Percentiles rank a stretch among this genome's conserved stretches.
phyloP scores from a whole-genome alignment of 805 yeast species.

The Ogataea nonfermentans region DNA sequence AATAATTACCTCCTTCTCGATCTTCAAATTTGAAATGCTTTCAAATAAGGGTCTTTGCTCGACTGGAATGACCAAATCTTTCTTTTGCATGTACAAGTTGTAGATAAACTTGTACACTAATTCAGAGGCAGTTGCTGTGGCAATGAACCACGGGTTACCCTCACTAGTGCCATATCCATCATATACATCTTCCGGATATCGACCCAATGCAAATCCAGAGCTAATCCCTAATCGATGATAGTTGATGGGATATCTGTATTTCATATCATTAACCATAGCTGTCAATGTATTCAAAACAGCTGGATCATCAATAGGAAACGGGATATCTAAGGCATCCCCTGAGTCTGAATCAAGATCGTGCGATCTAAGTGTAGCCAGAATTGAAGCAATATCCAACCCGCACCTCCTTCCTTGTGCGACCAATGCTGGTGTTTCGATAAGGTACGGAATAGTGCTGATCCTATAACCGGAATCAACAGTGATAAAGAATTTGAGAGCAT shows the following conservation, averaged over 20 bases:
- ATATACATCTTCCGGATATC: conserved; percentile 91
- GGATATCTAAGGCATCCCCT: conserved; percentile 43
- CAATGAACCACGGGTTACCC: conserved; percentile 93
- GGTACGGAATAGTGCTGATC: conserved; percentile 44
- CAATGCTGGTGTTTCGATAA: conserved; percentile 66
- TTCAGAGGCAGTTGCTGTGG: conserved; percentile 70
- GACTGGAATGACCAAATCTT: conserved; percentile 41
- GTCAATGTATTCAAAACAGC: conserved; percentile 61
- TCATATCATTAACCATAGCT: conserved; percentile 66
- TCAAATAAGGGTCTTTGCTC: conserved; percentile 25
- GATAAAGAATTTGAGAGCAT: conserved; percentile 39
- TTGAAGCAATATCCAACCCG: conserved; percentile 78
- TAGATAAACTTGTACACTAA: conserved; percentile 53
- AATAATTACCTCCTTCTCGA: conserved; percentile 24
- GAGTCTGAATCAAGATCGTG: conserved; percentile 39
- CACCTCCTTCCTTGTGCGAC: conserved; percentile 42
- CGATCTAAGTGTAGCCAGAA: conserved; percentile 48
- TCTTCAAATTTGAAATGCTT: conserved; percentile 26
- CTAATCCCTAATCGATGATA: conserved; percentile 39
- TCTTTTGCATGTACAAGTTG: conserved; percentile 38
- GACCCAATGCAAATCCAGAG: conserved; percentile 71
- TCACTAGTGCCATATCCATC: conserved; percentile 69
- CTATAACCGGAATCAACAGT: conserved; percentile 42
- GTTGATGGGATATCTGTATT: conserved; percentile 74
- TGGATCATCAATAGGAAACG: conserved; percentile 60